These are phyloP conservation scores for Trametes villosa DNA, from an alignment of 768 basidiomycete species.

Conservation along the genomic window DNA sequence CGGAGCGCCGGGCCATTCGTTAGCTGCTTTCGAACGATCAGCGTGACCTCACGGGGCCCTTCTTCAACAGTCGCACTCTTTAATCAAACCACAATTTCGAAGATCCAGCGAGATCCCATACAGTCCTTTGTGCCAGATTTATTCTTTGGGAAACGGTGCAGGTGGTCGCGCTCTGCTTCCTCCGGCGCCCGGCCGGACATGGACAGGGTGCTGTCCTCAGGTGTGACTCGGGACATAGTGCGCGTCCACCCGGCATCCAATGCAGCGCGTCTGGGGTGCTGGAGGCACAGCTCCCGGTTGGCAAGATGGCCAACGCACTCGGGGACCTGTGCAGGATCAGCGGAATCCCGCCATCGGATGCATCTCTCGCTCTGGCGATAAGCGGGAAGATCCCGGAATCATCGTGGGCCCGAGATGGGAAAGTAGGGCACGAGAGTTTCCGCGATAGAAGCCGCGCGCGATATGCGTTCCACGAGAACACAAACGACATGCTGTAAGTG, in stretches of 20 bases:
- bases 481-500: too few relatives aligned
- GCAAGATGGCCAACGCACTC: background rate
- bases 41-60: background rate
- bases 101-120: background rate
- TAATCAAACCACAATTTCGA: conserved; percentile 11
- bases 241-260: background rate
- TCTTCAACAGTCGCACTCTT: background rate
- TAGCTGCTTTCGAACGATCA: background rate
- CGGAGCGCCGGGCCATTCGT: background rate
- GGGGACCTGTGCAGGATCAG: background rate
- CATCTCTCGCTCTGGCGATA: background rate
- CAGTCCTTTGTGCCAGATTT: background rate
- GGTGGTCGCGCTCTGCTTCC: background rate
- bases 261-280: background rate
- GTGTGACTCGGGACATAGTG: too few relatives aligned
- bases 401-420: too few relatives aligned
- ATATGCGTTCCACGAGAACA: too few relatives aligned
- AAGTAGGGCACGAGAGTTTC: too few relatives aligned
- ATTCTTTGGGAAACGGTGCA: background rate
- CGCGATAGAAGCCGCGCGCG: too few relatives aligned
- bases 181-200: too few relatives aligned
- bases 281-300: background rate
- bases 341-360: background rate
- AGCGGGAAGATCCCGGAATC: too few relatives aligned
- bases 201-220: background rate